These are phyloP conservation scores for Colletotrichum lindemuthianum DNA, from an alignment of 2,329 filamentous ascomycete species.

Conservation along the genomic window DNA sequence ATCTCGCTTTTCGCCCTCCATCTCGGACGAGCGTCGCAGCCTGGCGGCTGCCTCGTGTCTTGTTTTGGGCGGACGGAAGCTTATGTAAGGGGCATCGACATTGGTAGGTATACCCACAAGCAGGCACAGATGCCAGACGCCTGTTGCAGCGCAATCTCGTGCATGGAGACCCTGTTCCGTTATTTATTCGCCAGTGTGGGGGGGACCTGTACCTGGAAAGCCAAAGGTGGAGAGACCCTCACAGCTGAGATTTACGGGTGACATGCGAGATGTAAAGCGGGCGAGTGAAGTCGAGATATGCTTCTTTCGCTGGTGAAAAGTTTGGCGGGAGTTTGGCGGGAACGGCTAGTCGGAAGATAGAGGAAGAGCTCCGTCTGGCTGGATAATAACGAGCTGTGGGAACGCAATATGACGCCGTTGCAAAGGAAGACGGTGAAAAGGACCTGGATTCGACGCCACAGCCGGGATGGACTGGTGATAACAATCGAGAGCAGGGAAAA, in stretches of 20 bases:
- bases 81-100: slow-evolving; percentile 15
- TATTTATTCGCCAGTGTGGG: neutral
- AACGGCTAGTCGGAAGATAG: neutral
- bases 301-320: slow-evolving; percentile 10
- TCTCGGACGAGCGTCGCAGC: no score
- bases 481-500: neutral
- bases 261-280: neutral
- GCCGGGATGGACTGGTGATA: neutral
- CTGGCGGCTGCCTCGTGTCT: neutral
- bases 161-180: slow-evolving; percentile 7
- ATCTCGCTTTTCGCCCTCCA: neutral
- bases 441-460: neutral
- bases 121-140: slow-evolving; percentile 2
- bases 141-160: slow-evolving; percentile 10
- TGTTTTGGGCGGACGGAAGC: neutral
- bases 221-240: neutral
- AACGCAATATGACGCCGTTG: neutral
- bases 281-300: slow-evolving; percentile 15
- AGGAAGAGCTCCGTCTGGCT: neutral
- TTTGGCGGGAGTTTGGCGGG: slow-evolving; percentile 2
- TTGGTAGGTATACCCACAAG: neutral
- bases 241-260: slow-evolving; percentile 15
- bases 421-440: neutral
- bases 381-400: neutral
- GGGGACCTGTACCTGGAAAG: neutral